Evolutionary conservation across 768 basidiomycete genomes (phyloP), one percentile per base, ranked within the genome.

Genomic region (Guyanaporus albipodus): DNA sequence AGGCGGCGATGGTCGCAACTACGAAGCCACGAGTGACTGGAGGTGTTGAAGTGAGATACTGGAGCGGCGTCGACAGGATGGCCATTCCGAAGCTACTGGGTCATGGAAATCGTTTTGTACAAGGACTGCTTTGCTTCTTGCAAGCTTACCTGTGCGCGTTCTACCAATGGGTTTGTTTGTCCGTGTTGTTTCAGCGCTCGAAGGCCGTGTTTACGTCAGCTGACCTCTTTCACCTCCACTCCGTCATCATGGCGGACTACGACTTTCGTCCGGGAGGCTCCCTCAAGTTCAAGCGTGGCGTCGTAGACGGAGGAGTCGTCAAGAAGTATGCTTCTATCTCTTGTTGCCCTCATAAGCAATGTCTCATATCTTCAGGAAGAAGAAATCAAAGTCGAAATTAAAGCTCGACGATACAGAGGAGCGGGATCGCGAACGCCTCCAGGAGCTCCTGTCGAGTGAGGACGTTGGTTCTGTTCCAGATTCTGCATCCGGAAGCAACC

Each of bases 271-370:
- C 88, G 45, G 87, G 89, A 38, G 91, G 91, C 62, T 83, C 88
- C 55, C 85, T 94, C 64, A 94, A 91, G 67, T 77, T 94, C 61
- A 94, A 92, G 71, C 81, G 87, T n/a, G 82, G 78, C 28, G 83
- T 85, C 27, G 73, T 73, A 22, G 89, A 87, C 54, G 89, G 87
- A 46, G 86, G 87, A 4, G 76, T 86, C 46, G 81, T 83, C 37
- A 92, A 92, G 68, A 92, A 91, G 91, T 90, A 55, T 53, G 80
- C 65, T 3, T 46, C 12, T 34, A 27, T 47, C 27, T 48, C 22
- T 49, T 18, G 31, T 52, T 8, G 2, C 0, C 3, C 8, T 31
- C 17, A 12, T 26, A 12, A 37, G 35, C 51, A 23, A 43, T 41
- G n/a, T 40, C 55, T 48, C 44, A 45, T 44, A 37, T 52, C 29